Evolutionary conservation across 2,329 filamentous ascomycete genomes (phyloP).

Genomic region (Diplodia corticola): DNA sequence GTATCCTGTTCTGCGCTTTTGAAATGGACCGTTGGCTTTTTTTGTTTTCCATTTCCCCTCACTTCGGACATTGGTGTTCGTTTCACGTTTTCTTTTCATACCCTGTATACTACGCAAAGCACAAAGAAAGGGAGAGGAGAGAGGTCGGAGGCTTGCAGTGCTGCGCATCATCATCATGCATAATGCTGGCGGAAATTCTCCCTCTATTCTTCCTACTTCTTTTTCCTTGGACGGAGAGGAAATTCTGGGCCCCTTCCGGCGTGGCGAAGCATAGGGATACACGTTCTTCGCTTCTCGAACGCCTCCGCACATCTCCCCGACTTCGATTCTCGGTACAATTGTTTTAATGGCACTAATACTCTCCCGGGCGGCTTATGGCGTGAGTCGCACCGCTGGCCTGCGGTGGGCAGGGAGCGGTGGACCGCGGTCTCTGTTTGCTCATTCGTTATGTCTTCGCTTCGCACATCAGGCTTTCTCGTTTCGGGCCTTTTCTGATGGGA

Average conservation of each 20-base stretch:
- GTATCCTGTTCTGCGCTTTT: background rate
- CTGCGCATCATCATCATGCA: slow-evolving; percentile 23
- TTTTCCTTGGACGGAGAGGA: slow-evolving; percentile 16
- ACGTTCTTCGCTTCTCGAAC: slow-evolving; percentile 17
- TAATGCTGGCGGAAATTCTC: slow-evolving; percentile 13
- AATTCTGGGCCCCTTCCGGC: background rate
- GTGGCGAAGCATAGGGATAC: slow-evolving; percentile 14
- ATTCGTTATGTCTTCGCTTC: slow-evolving; percentile 16
- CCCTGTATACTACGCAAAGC: slow-evolving; percentile 34
- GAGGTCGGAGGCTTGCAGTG: slow-evolving; percentile 22
- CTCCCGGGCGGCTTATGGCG: slow-evolving; percentile 5
- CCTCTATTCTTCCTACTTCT: slow-evolving; percentile 6
- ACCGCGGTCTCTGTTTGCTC: slow-evolving; percentile 1
- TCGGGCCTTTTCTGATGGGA: slow-evolving; percentile 16
- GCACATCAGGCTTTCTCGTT: slow-evolving; percentile 15
- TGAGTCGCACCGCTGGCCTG: background rate
- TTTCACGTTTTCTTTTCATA: slow-evolving; percentile 27
- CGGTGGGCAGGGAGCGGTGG: background rate
- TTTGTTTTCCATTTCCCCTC: background rate
- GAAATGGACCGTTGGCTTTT: background rate
- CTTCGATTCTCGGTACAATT: slow-evolving; percentile 20
- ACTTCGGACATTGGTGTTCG: slow-evolving; percentile 5
- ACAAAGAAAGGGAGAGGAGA: slow-evolving; percentile 17
- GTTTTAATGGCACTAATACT: slow-evolving; percentile 18
- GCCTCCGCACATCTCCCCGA: background rate